phyloP scores from a whole-genome alignment of 805 yeast species.

The Torulaspora microellipsoides region DNA sequence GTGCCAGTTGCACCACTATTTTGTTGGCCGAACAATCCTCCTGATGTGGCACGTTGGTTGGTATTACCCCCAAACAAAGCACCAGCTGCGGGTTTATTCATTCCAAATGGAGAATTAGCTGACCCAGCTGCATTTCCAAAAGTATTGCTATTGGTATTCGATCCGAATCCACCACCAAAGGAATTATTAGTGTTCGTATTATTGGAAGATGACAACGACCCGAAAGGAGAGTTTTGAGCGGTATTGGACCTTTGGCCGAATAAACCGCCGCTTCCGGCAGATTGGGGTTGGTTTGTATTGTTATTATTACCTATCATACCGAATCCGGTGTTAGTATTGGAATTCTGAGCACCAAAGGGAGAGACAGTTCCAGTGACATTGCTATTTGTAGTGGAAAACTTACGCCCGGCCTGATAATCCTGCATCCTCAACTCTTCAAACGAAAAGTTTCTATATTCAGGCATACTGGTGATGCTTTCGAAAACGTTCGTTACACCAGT shows the following conservation, averaged over 20 bases:
- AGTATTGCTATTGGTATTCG: slow-evolving; percentile 25
- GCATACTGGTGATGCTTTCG: slow-evolving; percentile 83
- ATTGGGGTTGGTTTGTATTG: slow-evolving; percentile 13
- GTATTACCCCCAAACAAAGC: slow-evolving; percentile 28
- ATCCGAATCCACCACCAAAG: slow-evolving; percentile 26
- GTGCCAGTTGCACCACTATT: slow-evolving; percentile 18
- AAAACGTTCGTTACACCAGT: slow-evolving; percentile 53
- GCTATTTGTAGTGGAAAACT: slow-evolving; percentile 19
- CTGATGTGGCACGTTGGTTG: slow-evolving; percentile 15
- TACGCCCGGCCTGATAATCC: slow-evolving; percentile 70
- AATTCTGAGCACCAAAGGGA: slow-evolving; percentile 33
- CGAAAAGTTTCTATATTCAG: slow-evolving; percentile 76
- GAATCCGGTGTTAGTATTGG: slow-evolving; percentile 19
- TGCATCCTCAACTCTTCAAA: slow-evolving; percentile 84
- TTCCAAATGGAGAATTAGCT: slow-evolving; percentile 41
- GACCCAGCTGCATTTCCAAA: slow-evolving; percentile 23
- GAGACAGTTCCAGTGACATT: slow-evolving; percentile 32
- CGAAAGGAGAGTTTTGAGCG: slow-evolving; percentile 25
- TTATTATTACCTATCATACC: slow-evolving; percentile 21
- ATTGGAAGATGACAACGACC: slow-evolving; percentile 16
- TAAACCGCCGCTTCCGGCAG: slow-evolving; percentile 21
- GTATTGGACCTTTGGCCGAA: slow-evolving; percentile 27
- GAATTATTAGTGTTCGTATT: slow-evolving; percentile 10
- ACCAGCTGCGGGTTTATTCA: slow-evolving; percentile 29
- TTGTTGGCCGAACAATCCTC: slow-evolving; percentile 30